These are phyloP conservation scores for Teunomyces atbi DNA, from an alignment of 805 yeast genomes.

Conservation along the genomic window DNA sequence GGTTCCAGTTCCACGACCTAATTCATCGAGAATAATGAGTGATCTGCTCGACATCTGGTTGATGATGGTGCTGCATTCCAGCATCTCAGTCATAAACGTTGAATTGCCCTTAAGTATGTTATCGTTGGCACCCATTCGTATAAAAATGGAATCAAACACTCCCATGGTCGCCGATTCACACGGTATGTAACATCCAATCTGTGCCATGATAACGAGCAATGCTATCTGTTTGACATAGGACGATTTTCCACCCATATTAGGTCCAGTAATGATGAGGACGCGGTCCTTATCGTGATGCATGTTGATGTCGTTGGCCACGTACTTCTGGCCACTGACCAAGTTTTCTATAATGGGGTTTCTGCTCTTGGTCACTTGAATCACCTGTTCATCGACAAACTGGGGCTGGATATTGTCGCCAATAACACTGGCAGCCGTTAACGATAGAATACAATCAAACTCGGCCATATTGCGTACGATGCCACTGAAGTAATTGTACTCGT, in stretches of 20 bases:
- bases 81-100: conserved; percentile 78
- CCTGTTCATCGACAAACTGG: conserved; percentile 41
- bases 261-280: conserved; percentile 71
- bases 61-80: conserved; percentile 61
- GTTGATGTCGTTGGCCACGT: conserved; percentile 65
- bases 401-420: conserved; percentile 48
- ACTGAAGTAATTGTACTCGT: conserved; percentile 28
- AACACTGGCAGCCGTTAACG: conserved; percentile 61
- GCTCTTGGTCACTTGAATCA: conserved; percentile 50
- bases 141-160: conserved; percentile 70
- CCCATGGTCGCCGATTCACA: conserved; percentile 62
- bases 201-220: conserved; percentile 66
- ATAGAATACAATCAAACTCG: conserved; percentile 61
- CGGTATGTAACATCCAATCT: conserved; percentile 75
- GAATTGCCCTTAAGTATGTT: conserved; percentile 72
- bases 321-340: conserved; percentile 33
- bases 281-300: conserved; percentile 50
- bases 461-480: conserved; percentile 49
- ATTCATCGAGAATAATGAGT: conserved; percentile 67
- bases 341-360: conserved; percentile 68
- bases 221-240: conserved; percentile 76
- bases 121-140: conserved; percentile 86
- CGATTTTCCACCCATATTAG: conserved; percentile 88
- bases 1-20: conserved; percentile 75
- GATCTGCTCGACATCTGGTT: conserved; percentile 52